phyloP scores from a whole-genome alignment of 2,329 filamentous ascomycete species.

The Bipolaris oryzae region DNA sequence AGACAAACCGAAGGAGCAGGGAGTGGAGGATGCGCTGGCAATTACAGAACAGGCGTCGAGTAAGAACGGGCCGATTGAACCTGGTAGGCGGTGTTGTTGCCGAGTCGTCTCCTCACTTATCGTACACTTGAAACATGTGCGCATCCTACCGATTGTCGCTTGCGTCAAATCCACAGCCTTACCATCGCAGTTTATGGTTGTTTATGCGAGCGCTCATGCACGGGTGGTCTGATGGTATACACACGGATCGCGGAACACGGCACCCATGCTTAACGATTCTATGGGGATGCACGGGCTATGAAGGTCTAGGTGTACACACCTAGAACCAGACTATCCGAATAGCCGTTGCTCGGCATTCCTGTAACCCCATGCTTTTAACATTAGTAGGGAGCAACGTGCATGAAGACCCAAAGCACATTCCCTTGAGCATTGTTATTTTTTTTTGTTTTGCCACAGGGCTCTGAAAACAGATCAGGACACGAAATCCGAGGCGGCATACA shows the following conservation, averaged over 20 bases:
- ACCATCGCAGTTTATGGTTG: not conserved
- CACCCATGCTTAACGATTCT: slow-evolving; percentile 4
- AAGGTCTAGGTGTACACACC: not conserved
- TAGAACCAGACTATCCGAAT: slow-evolving; percentile 4
- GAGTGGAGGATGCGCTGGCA: slow-evolving; percentile 28
- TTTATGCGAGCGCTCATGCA: slow-evolving; percentile 13
- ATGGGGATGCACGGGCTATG: not conserved
- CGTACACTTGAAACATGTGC: slow-evolving; percentile 22
- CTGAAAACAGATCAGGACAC: slow-evolving; percentile 1
- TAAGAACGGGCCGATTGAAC: slow-evolving; percentile 11
- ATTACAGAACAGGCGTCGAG: slow-evolving; percentile 12
- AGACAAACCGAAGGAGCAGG: slow-evolving; percentile 10
- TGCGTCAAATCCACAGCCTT: slow-evolving; percentile 1
- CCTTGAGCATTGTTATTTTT: not conserved
- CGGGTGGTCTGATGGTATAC: slow-evolving; percentile 10
- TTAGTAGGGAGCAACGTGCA: not conserved
- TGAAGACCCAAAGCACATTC: not conserved
- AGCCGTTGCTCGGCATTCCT: slow-evolving; percentile 2
- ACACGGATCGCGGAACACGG: slow-evolving; percentile 6
- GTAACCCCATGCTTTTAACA: not conserved
- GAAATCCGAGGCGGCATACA: slow-evolving; percentile 5
- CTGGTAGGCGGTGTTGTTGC: slow-evolving; percentile 2
- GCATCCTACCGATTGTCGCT: slow-evolving; percentile 8
- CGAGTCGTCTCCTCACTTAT: slow-evolving; percentile 16
- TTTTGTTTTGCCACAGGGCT: slow-evolving; percentile 9